These are phyloP conservation scores for Talaromyces sp. DNA, from an alignment of 2,329 filamentous ascomycete genomes.

Conservation along the genomic window DNA sequence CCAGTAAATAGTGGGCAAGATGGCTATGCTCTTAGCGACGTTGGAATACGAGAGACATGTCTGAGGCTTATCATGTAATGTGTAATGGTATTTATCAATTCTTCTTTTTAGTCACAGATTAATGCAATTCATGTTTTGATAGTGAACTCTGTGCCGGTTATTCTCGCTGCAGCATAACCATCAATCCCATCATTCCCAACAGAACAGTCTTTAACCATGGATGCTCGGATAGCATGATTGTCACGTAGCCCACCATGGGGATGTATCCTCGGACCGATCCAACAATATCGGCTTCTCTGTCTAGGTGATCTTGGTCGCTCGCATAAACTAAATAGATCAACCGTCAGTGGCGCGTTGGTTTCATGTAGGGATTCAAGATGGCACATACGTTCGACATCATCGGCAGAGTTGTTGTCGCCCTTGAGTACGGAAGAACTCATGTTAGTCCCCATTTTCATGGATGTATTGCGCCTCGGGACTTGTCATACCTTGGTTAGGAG, in stretches of 20 bases:
- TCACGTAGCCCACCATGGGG: constrained; percentile 95
- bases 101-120: neutral
- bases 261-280: constrained; percentile 91
- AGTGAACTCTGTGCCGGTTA: constrained; percentile 44
- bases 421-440: neutral
- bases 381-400: constrained; percentile 74
- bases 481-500: constrained; percentile 74
- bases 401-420: constrained; percentile 92
- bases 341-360: neutral
- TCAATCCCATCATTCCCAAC: constrained; percentile 90
- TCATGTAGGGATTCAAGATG: neutral
- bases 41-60: neutral
- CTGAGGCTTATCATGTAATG: neutral
- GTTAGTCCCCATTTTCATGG: neutral
- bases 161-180: constrained; percentile 91
- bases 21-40: neutral
- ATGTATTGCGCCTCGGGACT: neutral
- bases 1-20: neutral
- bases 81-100: neutral
- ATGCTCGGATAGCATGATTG: constrained; percentile 91
- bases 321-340: constrained; percentile 48
- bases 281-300: constrained; percentile 51
- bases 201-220: constrained; percentile 97
- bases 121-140: neutral
- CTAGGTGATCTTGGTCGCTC: constrained; percentile 80